Percentiles rank a stretch among this genome's conserved stretches.
Conservation (phyloP, 2,329 filamentous ascomycete species). For the Fusarium sublunatum region DNA sequence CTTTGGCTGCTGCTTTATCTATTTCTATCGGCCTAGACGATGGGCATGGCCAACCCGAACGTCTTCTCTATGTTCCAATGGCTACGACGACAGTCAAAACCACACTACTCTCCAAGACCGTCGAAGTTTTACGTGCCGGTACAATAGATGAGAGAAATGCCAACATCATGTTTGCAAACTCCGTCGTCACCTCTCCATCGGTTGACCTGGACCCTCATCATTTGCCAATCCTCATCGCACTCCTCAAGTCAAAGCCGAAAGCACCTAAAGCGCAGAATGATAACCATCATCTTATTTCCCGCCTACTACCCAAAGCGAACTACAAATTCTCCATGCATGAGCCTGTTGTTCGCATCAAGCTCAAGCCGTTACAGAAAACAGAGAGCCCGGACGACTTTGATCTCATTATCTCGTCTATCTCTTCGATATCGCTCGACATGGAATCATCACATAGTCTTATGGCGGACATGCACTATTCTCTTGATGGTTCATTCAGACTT, state of each 20-base stretch:
- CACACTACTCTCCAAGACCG: conserved; percentile 92
- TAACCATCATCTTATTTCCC: conserved; percentile 79
- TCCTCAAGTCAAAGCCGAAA: conserved; percentile 70
- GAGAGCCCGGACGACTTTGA: conserved; percentile 85
- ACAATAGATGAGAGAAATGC: conserved; percentile 86
- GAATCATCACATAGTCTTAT: conserved; percentile 94
- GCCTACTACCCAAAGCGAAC: conserved; percentile 91
- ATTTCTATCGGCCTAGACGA: conserved; percentile 93
- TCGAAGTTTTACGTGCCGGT: conserved; percentile 79
- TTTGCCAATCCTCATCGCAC: conserved; percentile 82
- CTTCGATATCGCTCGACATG: conserved; percentile 90
- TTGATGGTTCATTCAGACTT: conserved; percentile 83
- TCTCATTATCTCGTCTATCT: conserved; percentile 93
- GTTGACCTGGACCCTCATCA: conserved; percentile 93
- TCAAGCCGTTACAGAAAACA: conserved; percentile 78
- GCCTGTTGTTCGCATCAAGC: conserved; percentile 88
- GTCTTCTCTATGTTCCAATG: conserved; percentile 95
- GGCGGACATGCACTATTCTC: conserved; percentile 86
- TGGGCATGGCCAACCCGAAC: conserved; percentile 84
- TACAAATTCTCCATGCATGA: conserved; percentile 98
- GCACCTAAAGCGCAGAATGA: conserved; percentile 52
- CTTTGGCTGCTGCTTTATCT: conserved; percentile 88
- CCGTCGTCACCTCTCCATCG: conserved; percentile 95
- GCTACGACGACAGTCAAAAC: conserved; percentile 95
- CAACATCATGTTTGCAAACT: conserved; percentile 95